A percentile compares a stretch with the other conserved stretches of the same genome.
Conservation (phyloP, 2,329 filamentous ascomycete genomes). For the Tolypocladium ovalisporum region DNA sequence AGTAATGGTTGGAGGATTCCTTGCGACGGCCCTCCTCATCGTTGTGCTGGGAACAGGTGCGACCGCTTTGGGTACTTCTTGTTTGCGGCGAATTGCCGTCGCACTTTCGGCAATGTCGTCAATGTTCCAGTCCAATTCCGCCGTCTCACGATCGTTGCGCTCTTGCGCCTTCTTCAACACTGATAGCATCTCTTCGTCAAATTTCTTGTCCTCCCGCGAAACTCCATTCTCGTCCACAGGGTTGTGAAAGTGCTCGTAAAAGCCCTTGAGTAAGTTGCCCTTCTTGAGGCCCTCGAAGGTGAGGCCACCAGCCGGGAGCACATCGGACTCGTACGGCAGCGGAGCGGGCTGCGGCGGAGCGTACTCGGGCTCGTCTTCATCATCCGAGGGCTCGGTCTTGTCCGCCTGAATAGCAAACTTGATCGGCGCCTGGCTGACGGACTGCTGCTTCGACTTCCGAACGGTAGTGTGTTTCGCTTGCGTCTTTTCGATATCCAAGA, state of each 20-base stretch:
- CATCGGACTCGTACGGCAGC: constrained; percentile 58
- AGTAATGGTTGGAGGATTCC: constrained; percentile 16
- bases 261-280: constrained; percentile 50
- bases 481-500: constrained; percentile 51
- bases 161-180: constrained; percentile 50
- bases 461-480: constrained; percentile 47
- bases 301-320: constrained; percentile 47
- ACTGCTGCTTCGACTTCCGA: constrained; percentile 48
- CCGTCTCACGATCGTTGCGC: constrained; percentile 55
- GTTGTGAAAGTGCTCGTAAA: constrained; percentile 48
- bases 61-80: neutral
- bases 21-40: constrained; percentile 4
- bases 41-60: neutral
- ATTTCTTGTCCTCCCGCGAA: constrained; percentile 48
- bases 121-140: constrained; percentile 50
- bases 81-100: neutral
- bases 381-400: constrained; percentile 25
- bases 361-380: constrained; percentile 76
- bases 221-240: constrained; percentile 59
- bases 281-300: constrained; percentile 47
- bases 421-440: constrained; percentile 38
- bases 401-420: constrained; percentile 55
- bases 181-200: constrained; percentile 40
- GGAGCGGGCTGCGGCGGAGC: constrained; percentile 64
- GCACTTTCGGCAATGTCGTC: constrained; percentile 40